phyloP scores from a whole-genome alignment of 768 basidiomycete species.

The Lactarius hatsudake region DNA sequence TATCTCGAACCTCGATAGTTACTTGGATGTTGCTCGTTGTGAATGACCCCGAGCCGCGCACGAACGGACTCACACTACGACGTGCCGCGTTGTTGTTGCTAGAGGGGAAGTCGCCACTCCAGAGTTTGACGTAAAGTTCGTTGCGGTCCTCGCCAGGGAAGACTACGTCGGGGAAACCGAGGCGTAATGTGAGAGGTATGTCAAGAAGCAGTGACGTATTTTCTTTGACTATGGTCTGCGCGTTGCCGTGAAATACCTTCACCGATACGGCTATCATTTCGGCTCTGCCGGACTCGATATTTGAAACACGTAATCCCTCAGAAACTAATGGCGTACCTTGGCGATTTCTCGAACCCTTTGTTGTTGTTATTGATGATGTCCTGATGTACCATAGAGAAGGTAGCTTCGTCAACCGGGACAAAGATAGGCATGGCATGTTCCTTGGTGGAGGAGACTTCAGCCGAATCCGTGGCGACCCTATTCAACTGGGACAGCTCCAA shows the following conservation, averaged over 20 bases:
- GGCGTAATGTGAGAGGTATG: constrained; percentile 75
- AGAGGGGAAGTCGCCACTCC: constrained; percentile 84
- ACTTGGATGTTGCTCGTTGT: constrained; percentile 78
- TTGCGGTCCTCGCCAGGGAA: constrained; percentile 92
- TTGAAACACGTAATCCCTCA: constrained; percentile 3
- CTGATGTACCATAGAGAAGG: constrained; percentile 93
- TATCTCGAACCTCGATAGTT: constrained; percentile 79
- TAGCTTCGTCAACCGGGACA: constrained; percentile 74
- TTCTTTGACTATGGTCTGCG: constrained; percentile 69
- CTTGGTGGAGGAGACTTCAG: constrained; percentile 58
- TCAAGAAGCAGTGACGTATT: constrained; percentile 82
- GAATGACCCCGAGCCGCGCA: constrained; percentile 54
- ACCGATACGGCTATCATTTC: constrained; percentile 81
- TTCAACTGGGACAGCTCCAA: constrained; percentile 77
- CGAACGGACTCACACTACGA: constrained; percentile 54
- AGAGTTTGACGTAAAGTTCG: constrained; percentile 93
- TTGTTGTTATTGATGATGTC: constrained; percentile 80
- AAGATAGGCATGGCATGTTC: constrained; percentile 90
- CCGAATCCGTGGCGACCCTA: constrained; percentile 62
- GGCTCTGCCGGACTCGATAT: constrained; percentile 51
- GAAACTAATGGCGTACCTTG: constrained; percentile 51
- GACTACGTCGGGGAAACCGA: constrained; percentile 95
- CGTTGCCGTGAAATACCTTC: constrained; percentile 85
- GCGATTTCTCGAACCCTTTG: constrained; percentile 79
- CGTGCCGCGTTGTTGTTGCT: constrained; percentile 53